phyloP scores from a whole-genome alignment of 805 yeast species.

The Lipomyces japonicus region DNA sequence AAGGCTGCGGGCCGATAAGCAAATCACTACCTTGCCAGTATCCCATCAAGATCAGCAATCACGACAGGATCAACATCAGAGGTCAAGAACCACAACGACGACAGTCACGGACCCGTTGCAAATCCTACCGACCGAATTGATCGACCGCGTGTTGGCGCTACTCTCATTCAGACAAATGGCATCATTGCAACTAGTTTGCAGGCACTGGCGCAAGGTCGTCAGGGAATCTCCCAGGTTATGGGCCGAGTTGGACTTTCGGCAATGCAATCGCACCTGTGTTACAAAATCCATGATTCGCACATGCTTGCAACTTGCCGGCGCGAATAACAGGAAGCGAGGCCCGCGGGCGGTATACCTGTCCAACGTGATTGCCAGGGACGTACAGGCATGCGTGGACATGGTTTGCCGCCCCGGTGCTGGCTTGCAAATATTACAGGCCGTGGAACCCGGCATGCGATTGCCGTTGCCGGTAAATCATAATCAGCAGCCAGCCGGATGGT shows the following conservation, averaged over 20 bases:
- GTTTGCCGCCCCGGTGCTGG: neutral
- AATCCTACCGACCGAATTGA: slow-evolving; percentile 12
- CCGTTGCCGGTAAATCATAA: too few relatives aligned
- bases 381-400: neutral
- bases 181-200: slow-evolving; percentile 5
- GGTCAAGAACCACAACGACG: too few relatives aligned
- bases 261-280: neutral
- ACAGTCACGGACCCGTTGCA: slow-evolving; percentile 3
- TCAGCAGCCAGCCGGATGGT: too few relatives aligned
- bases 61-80: too few relatives aligned
- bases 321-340: neutral
- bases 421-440: too few relatives aligned
- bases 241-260: slow-evolving; percentile 10
- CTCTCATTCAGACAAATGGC: slow-evolving; percentile 6
- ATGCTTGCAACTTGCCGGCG: neutral
- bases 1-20: too few relatives aligned
- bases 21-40: too few relatives aligned
- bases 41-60: too few relatives aligned
- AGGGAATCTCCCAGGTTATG: slow-evolving; percentile 3
- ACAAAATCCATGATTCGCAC: neutral
- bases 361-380: neutral
- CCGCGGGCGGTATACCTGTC: neutral
- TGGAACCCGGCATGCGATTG: too few relatives aligned
- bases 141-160: slow-evolving; percentile 4
- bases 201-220: slow-evolving; percentile 7